Evolutionary conservation across 345 rosid species (phyloP).

Genomic region (Pelargonium nanum): DNA sequence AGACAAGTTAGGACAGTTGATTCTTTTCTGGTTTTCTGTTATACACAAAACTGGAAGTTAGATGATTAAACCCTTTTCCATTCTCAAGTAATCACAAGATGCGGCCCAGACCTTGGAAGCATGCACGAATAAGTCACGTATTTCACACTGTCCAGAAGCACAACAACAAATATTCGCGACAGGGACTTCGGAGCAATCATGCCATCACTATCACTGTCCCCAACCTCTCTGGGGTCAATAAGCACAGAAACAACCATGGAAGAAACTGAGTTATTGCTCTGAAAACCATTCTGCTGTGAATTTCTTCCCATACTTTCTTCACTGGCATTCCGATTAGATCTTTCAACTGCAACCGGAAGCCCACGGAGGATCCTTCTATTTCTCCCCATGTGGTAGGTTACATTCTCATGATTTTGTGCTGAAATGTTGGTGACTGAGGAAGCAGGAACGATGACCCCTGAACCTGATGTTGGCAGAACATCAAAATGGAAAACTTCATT

Average conservation of each 20-base stretch:
- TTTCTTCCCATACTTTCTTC: too few relatives aligned
- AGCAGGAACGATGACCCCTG: constrained; percentile 74
- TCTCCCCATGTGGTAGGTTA: constrained; percentile 32
- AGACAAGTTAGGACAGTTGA: too few relatives aligned
- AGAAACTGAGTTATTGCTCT: constrained; percentile 55
- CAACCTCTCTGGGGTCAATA: constrained; percentile 84
- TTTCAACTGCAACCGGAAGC: constrained; percentile 41
- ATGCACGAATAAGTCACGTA: constrained; percentile 90
- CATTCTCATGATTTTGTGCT: constrained; percentile 29
- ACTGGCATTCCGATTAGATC: constrained; percentile 45
- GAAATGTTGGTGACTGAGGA: constrained; percentile 50
- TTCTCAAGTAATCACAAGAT: constrained; percentile 64
- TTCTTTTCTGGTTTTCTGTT: too few relatives aligned
- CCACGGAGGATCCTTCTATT: constrained; percentile 69
- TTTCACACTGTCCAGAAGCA: constrained; percentile 79
- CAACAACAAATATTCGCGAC: constrained; percentile 86
- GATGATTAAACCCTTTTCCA: too few relatives aligned
- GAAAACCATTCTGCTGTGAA: constrained; percentile 31
- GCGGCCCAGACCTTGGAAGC: constrained; percentile 62
- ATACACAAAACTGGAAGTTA: too few relatives aligned
- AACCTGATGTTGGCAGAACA: constrained; percentile 38
- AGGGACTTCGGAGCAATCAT: constrained; percentile 64
- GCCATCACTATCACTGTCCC: constrained; percentile 65
- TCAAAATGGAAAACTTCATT: constrained; percentile 93
- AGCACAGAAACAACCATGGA: constrained; percentile 91